Percentiles rank a stretch among this genome's conserved stretches.
Evolutionary conservation across 1,284 basidiomycete genomes (phyloP).

Genomic region (Ustilago cynodontis): DNA sequence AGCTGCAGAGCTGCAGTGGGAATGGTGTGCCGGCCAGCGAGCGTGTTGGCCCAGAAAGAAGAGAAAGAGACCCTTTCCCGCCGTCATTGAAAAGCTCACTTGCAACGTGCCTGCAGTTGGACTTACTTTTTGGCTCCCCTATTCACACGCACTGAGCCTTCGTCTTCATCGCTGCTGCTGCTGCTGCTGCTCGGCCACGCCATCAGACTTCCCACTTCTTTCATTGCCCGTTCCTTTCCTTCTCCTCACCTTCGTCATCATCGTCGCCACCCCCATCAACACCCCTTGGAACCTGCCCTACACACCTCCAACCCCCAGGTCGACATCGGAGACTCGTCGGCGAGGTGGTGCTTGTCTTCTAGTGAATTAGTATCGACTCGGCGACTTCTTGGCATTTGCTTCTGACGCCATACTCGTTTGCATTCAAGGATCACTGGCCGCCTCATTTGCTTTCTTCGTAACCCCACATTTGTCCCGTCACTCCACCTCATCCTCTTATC

Average conservation of each 20-base stretch:
- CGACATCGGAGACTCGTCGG: neutral
- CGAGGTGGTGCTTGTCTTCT: neutral
- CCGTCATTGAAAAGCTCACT: too few species aligned
- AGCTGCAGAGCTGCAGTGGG: constrained; percentile 1
- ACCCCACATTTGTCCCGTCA: neutral
- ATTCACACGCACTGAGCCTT: constrained; percentile 1
- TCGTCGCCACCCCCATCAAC: neutral
- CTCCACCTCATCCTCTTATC: neutral
- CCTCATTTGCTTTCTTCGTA: neutral
- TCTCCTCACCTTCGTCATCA: neutral
- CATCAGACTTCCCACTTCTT: constrained; percentile 2
- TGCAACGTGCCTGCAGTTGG: neutral
- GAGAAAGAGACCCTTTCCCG: neutral
- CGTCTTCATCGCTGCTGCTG: neutral
- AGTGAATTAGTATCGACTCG: neutral
- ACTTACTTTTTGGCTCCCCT: neutral
- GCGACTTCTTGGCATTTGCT: neutral
- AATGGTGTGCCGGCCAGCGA: neutral
- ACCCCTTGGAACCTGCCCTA: too few species aligned
- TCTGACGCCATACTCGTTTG: neutral
- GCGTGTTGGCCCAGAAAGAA: neutral
- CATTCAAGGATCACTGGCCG: neutral
- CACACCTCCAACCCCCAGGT: neutral
- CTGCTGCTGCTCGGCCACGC: constrained; percentile 2
- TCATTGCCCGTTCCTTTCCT: neutral